Conservation (phyloP, 129 eudicot species). For the Artemisia tridentata region DNA sequence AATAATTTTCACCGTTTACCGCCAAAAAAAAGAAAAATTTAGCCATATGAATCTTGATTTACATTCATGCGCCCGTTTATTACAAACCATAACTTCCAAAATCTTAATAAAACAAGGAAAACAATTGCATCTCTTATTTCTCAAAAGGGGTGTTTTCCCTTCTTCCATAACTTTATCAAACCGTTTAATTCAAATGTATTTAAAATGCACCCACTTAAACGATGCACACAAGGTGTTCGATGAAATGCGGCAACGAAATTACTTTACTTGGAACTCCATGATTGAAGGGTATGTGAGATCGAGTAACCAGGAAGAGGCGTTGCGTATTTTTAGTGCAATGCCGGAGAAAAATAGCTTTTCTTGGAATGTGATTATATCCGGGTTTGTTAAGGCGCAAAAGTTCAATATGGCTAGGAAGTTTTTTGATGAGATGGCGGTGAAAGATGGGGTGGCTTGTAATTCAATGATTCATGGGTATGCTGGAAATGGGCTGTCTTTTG, state of each 20-base stretch:
- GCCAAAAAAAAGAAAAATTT: too few species aligned
- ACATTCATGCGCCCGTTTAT: slow-evolving; percentile 50
- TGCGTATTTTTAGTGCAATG: slow-evolving; percentile 53
- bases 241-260: slow-evolving; percentile 69
- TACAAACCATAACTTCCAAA: slow-evolving; percentile 58
- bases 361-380: slow-evolving; percentile 66
- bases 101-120: slow-evolving; percentile 44
- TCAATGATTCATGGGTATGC: slow-evolving; percentile 77
- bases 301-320: slow-evolving; percentile 32
- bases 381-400: slow-evolving; percentile 47
- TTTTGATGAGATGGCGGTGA: slow-evolving; percentile 65
- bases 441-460: slow-evolving; percentile 64
- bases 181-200: slow-evolving; percentile 74
- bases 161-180: slow-evolving; percentile 51
- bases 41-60: slow-evolving; percentile 55
- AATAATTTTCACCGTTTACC: too few species aligned
- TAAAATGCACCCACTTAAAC: slow-evolving; percentile 32
- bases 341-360: slow-evolving; percentile 63
- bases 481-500: slow-evolving; percentile 34
- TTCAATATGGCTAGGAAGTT: slow-evolving; percentile 44
- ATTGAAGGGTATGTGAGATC: slow-evolving; percentile 65
- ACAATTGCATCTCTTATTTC: slow-evolving; percentile 71
- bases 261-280: slow-evolving; percentile 82
- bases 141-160: slow-evolving; percentile 67
- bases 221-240: slow-evolving; percentile 72